Base-by-base conservation (phyloP, 164 flowering plant species). In the Liriodendron chinense region DNA sequence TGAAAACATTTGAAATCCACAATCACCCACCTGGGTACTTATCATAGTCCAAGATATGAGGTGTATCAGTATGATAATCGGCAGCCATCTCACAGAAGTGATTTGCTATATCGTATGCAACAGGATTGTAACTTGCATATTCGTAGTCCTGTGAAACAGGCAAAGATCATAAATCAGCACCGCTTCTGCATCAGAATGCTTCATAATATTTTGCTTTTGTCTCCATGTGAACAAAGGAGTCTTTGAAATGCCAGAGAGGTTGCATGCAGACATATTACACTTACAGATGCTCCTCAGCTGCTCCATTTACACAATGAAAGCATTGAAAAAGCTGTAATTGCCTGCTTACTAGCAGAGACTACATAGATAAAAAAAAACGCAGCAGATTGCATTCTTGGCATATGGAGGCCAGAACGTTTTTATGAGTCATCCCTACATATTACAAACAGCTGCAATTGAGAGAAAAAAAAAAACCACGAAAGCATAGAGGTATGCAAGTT, bases 81-180 rank as follows among this genome's bases (percentile, higher is more conserved):
- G 95, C 96, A 59, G 87, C 90, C 99, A 92, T 91, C 81, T 96
- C 99, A 77, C 97, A 94, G 85, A 96, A 96, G 80, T 96, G 98
- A 82, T 96, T 96, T 71, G 98, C 99, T 73, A 94, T 28, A 78
- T 96, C 99, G 73, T 78, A 92, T 2, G 97, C 96, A 62, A 89
- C 81, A 65, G 94, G 98, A 68, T 92, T 96, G 85, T 84, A 94
- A 80, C 96, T 84, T 18, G 96, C 86, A 82, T 92, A 96, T 82
- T 96, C 99, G 65, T 96, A 96, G 72, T 96, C 99, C 99, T 96
- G 86, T 5, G 74, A 71, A 81, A 24, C 10, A 61, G 47, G 65
- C 10, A 65, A 49, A 59, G 0, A 16, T 53, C 69, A 50, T 68
- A 28, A 43, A 70, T 20, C 18, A 76, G 6, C 1, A n/a, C n/a